Base-by-base conservation (phyloP, 208 protist species). In the Giardia duodenalis region DNA sequence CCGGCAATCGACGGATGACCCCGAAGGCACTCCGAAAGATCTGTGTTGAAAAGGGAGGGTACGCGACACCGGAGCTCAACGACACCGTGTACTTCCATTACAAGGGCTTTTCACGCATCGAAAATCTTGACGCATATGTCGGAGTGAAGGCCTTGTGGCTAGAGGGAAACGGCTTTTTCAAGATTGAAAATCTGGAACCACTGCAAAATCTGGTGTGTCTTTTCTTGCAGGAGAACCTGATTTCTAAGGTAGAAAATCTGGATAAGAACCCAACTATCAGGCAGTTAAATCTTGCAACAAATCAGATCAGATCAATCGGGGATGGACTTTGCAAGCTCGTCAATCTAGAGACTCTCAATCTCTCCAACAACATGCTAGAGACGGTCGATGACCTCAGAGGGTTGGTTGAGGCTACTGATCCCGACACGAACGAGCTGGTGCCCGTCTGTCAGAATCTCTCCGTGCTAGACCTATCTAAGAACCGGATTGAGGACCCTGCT, bases 41-140 rank as follows among this genome's bases (percentile, higher is more conserved):
- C 89, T 98, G 97, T 93, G 95, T 96, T 67, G 92, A 96, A 30
- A 95, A 96, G 22, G 95, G 96, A 0, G 95, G 96, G 57, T 98
- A 97, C 93, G 94, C 94, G 47, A 98, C 96, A 48, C 96, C 97
- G 0, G 95, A 97, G 91, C 94, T 98, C 47, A 98, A 98, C 92
- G 96, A 97, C 88, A 97, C 95, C 89, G 93, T 98, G 0, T 98
- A 97, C 92, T 95, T 98, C 67, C 96, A 98, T 93, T 97, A 97
- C 94, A 86, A 96, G 44, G 95, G 96, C 48, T 96, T 98, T 90
- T 67, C 90, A 0, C 93, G 87, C 1, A 96, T 98, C 30, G n/a
- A 96, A 91, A 95, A 93, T 46, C 93, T 98, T 19, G 92, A 96
- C 0, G 92, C 94, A 67, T 98, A 97, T 93, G 94, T 94, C 19